Conservation (phyloP, 2,329 filamentous ascomycete genomes). For the Coniochaeta sp. region DNA sequence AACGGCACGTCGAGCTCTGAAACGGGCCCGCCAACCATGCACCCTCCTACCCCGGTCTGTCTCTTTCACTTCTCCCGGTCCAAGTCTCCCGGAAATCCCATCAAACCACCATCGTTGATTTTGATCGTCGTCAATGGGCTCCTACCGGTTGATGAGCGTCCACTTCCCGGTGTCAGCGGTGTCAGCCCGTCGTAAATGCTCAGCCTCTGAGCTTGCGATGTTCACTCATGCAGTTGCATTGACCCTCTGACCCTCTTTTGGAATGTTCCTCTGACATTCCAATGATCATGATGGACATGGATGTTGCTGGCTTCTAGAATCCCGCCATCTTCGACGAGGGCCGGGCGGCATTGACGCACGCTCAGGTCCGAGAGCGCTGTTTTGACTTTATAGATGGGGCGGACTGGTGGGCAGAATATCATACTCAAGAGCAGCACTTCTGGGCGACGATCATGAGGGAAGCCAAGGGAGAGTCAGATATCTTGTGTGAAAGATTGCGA, state of each 20-base stretch:
- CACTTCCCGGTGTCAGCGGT: constrained; percentile 1
- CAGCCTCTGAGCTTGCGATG: not conserved
- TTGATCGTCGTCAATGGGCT: not conserved
- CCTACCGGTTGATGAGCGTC: not conserved
- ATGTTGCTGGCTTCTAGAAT: not conserved
- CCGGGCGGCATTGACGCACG: constrained; percentile 6
- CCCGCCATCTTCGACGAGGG: not conserved
- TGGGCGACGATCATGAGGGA: not conserved
- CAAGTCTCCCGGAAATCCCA: not conserved
- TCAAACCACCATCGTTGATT: not conserved
- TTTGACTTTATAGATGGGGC: not conserved
- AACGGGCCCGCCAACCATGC: not conserved
- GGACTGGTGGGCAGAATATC: not conserved
- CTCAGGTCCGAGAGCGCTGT: not conserved
- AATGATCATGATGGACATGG: constrained; percentile 4
- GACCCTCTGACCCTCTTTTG: constrained; percentile 2
- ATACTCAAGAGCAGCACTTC: too few species aligned
- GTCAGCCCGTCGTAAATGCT: not conserved
- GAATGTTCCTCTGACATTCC: constrained; percentile 8
- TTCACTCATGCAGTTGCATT: constrained; percentile 3
- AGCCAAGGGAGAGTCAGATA: not conserved
- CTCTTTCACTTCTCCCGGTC: not conserved
- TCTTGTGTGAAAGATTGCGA: too few species aligned
- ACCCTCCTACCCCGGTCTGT: not conserved
- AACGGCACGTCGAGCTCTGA: not conserved